A percentile compares a stretch with the other conserved stretches of the same genome.
phyloP scores from a whole-genome alignment of 2,329 filamentous ascomycete species.

The Colletotrichum cereale region DNA sequence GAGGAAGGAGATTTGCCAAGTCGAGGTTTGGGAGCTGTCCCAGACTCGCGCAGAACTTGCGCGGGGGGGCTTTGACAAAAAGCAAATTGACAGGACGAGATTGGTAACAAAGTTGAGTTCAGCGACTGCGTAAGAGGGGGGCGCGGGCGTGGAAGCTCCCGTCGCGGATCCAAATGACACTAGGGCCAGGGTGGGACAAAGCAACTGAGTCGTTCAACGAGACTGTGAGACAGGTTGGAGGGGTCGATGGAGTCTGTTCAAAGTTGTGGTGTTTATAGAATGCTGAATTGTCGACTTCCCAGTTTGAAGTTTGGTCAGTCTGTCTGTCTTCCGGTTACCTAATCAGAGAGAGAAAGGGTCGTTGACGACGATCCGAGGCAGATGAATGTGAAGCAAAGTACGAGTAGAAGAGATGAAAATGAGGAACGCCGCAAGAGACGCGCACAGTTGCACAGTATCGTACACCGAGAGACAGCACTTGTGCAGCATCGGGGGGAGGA shows the following conservation, averaged over 20 bases:
- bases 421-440: constrained; percentile 1
- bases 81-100: constrained; percentile 18
- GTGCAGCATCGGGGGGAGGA: background rate
- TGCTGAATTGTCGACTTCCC: background rate
- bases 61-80: constrained; percentile 23
- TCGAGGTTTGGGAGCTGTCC: constrained; percentile 28
- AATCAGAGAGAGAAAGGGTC: background rate
- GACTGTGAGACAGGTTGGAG: constrained; percentile 18
- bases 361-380: background rate
- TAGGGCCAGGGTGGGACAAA: constrained; percentile 31
- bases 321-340: background rate
- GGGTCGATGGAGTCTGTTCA: background rate
- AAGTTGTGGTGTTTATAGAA: background rate
- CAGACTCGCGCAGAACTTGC: constrained; percentile 7
- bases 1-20: constrained; percentile 18
- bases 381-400: background rate
- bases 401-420: background rate
- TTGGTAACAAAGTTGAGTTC: constrained; percentile 9
- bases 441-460: background rate
- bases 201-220: constrained; percentile 31
- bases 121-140: constrained; percentile 10
- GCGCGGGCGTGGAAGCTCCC: constrained; percentile 35
- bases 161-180: constrained; percentile 40
- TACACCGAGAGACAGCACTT: background rate
- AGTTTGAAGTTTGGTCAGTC: background rate